phyloP scores from a whole-genome alignment of 495 filamentous ascomycete species.

The Cladorrhinum samala region DNA sequence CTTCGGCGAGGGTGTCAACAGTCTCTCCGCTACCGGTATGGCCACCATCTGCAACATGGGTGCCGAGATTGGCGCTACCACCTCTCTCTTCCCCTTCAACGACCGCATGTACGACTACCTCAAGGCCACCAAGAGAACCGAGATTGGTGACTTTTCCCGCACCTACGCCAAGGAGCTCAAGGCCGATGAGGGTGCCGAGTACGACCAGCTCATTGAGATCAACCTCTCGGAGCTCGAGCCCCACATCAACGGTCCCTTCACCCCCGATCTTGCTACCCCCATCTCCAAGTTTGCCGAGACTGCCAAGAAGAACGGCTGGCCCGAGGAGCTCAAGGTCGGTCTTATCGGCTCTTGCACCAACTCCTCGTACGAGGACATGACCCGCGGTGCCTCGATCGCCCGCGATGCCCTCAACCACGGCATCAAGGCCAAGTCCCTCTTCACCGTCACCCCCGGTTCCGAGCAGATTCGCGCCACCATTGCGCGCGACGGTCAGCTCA shows the following conservation, averaged over 20 bases:
- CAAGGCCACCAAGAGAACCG: slow-evolving; percentile 79
- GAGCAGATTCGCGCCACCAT: slow-evolving; percentile 98
- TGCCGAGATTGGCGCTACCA: slow-evolving; percentile 91
- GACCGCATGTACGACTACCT: slow-evolving; percentile 97
- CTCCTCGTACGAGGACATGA: slow-evolving; percentile 99
- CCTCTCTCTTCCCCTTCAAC: slow-evolving; percentile 98
- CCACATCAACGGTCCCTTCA: slow-evolving; percentile 98
- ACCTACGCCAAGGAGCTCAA: slow-evolving; percentile 78
- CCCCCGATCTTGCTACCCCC: slow-evolving; percentile 96
- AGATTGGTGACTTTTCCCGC: slow-evolving; percentile 86
- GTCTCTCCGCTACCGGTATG: slow-evolving; percentile 58
- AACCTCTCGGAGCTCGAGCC: slow-evolving; percentile 93
- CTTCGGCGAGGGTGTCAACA: slow-evolving; percentile 69
- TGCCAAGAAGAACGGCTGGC: slow-evolving; percentile 91
- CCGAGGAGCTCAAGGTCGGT: slow-evolving; percentile 94
- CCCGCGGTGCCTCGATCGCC: slow-evolving; percentile 88
- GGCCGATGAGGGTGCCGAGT: slow-evolving; percentile 90
- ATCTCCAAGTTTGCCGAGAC: slow-evolving; percentile 96
- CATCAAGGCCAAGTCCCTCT: slow-evolving; percentile 86
- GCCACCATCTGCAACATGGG: slow-evolving; percentile 72
- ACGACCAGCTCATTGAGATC: slow-evolving; percentile 94
- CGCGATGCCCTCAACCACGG: slow-evolving; percentile 91
- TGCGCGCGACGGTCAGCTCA: slow-evolving; percentile 86
- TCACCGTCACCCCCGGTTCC: slow-evolving; percentile 93
- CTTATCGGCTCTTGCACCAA: slow-evolving; percentile 98